A percentile compares a stretch with the other conserved stretches of the same genome.
phyloP scores from a whole-genome alignment of 1,139 yeast genomes.

The Scheffersomyces cryptocercus region DNA sequence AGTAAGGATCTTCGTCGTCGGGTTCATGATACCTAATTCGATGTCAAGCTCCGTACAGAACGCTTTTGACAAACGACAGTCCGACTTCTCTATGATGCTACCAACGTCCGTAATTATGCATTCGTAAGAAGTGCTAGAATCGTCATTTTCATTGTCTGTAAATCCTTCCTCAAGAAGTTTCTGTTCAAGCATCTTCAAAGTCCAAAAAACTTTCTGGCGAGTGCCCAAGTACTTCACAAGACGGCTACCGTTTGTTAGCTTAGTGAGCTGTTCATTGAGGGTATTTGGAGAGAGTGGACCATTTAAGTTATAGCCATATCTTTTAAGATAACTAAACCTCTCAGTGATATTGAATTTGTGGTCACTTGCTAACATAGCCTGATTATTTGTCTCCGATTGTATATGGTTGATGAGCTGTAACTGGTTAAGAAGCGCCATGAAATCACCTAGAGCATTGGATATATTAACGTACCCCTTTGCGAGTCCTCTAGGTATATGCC shows the following conservation, averaged over 20 bases:
- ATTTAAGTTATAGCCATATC: conserved; percentile 35
- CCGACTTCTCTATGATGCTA: conserved; percentile 7
- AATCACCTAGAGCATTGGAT: conserved; percentile 19
- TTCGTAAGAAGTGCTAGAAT: conserved; percentile 13
- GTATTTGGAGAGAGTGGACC: conserved; percentile 28
- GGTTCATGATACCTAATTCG: conserved; percentile 40
- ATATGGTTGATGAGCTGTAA: conserved; percentile 34
- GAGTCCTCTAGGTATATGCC: conserved; percentile 28
- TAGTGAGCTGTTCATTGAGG: conserved; percentile 17
- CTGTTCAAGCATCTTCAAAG: conserved; percentile 26
- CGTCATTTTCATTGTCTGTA: conserved; percentile 1
- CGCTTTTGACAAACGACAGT: conserved; percentile 23
- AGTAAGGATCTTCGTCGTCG: conserved; percentile 16
- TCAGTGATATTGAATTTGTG: conserved; percentile 10
- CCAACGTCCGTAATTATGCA: conserved; percentile 32
- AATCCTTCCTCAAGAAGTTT: conserved; percentile 7
- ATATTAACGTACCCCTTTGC: conserved; percentile 29
- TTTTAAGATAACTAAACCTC: conserved; percentile 28
- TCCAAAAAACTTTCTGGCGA: conserved; percentile 22
- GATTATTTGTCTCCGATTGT: conserved; percentile 16
- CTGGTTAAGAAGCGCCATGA: conserved; percentile 37
- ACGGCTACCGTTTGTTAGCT: conserved; percentile 16
- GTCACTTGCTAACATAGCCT: conserved; percentile 6
- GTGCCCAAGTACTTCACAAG: conserved; percentile 16
- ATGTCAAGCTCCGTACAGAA: conserved; percentile 50